Conservation (phyloP, 2,329 filamentous ascomycete genomes). For the Graphilbum sp. region DNA sequence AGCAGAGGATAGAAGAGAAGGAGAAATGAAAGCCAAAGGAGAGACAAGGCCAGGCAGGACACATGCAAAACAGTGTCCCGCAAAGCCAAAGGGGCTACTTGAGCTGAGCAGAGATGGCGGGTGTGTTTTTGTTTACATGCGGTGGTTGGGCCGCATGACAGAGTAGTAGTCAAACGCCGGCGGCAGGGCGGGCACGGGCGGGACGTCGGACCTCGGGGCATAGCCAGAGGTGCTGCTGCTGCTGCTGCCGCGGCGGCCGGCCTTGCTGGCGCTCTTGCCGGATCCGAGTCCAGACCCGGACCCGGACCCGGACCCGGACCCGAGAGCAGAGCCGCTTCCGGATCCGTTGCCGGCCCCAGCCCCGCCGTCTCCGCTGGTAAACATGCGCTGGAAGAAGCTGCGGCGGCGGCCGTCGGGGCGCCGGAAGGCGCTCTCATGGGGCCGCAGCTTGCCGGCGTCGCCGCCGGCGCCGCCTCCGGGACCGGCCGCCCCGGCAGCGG, state of each 20-base stretch:
- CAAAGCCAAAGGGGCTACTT: no score
- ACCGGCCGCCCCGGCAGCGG: no score
- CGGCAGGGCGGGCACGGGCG: slow-evolving; percentile 1
- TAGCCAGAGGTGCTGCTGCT: not conserved
- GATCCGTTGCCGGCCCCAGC: not conserved
- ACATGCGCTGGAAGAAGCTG: slow-evolving; percentile 24
- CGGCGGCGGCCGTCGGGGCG: slow-evolving; percentile 14
- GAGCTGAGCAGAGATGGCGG: no score
- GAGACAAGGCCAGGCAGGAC: not conserved
- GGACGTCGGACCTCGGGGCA: no score
- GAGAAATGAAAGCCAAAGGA: not conserved
- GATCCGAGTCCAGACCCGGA: not conserved
- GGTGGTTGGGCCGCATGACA: slow-evolving; percentile 1
- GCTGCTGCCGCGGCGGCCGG: not conserved
- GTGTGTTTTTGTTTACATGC: no score
- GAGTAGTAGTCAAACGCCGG: slow-evolving; percentile 1
- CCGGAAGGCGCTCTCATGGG: slow-evolving; percentile 13
- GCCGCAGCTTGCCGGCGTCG: no score
- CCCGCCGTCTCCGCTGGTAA: slow-evolving; percentile 11
- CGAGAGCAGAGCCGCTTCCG: no score
- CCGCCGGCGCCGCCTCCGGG: no score
- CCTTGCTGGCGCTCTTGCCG: not conserved
- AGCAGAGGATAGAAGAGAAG: not conserved
- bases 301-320: no score
- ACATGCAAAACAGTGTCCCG: not conserved